Base-by-base conservation (phyloP, 495 filamentous ascomycete genomes). In the Neurospora intermedia region DNA sequence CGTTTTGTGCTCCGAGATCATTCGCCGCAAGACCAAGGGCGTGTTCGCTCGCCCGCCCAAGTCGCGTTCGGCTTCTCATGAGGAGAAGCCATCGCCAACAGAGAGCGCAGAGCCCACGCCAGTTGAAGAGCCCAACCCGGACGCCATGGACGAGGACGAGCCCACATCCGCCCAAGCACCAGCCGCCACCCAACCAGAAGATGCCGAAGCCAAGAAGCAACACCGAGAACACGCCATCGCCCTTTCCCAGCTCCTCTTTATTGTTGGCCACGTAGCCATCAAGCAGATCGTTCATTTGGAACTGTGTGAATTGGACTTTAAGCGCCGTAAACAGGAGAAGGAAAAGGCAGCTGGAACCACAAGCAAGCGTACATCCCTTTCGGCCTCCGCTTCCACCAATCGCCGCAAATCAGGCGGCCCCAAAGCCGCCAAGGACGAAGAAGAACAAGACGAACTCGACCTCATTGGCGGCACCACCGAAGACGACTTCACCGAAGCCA, bases 251-350 rank as follows among this genome's bases (percentile, higher is more conserved):
- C 87, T 99, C 3, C 86, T 99, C 6, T 99, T 97, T 81, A 90
- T 97, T 70, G 95, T 99, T 70, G 96, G 95, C 6, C 95, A 99
- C 78, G 93, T 98, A 73, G 94, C 95, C 40, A 93, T 99, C 82
- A 99, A 99, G 81, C 96, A 99, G 77, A 99, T 98, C 73, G 96
- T 99, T n/a, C 96, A 99, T 80, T 86, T 99, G n/a, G 96, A 99
- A 75, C 87, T 98, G 3, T 94, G 93, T 81, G 96, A 99, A 78
- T 88, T 94, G 45, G 96, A 99, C 80, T 99, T 99, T 83, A 99
- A 99, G 83, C 89, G 94, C 38, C 87, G 94, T 72, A 99, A 98
- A 83, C 93, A 92, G 16, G 96, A 97, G 76, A 93, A 94, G 74
- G 96, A 98, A 80, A 97, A 95, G 82, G 91, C 85, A 66, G 81